Evolutionary conservation across 495 filamentous ascomycete species (phyloP), one percentile per base, ranked within the genome.

Genomic region (Aspergillus egyptiacus): DNA sequence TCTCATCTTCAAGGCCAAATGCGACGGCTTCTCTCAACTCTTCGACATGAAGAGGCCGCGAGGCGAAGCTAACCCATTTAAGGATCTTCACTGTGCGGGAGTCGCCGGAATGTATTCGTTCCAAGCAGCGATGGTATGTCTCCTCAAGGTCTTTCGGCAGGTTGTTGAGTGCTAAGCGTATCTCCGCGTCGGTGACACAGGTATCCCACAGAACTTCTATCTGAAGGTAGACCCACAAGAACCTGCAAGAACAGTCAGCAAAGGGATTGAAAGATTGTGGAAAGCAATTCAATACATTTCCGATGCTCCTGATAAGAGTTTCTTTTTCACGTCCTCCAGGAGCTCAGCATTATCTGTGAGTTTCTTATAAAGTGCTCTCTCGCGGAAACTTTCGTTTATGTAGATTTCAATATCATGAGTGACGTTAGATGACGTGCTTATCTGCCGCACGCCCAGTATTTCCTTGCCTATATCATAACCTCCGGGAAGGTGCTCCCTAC

Each of bases 21-120:
- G 58, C 57, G n/a, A 64, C 49, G 1, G 63, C 66, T 36, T 71
- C 68, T 51, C 43, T 51, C 14, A 71, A 48, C 51, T 71, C 66
- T 13, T 62, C 63, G 9, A 69, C 34, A 17, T 58, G 54, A 19
- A 69, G 59, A 8, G 63, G 65, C 2, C 54, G 51, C 4, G 32
- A 46, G 4, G 63, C 59, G 48, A 58, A 64, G 10, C 61, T 55
- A 19, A 62, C 57, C 66, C 66, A 69, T 48, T 53, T 51, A 4
- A 64, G 49, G 23, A 51, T 48, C 17, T 48, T 56, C 6, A 54
- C n/a, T n/a, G n/a, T n/a, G n/a, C n/a, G n/a, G n/a, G n/a, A n/a
- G n/a, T n/a, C n/a, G n/a, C n/a, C n/a, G n/a, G n/a, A n/a, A n/a
- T n/a, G n/a, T n/a, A 42, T 42, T 18, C 39, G 23, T 1, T n/a